Evolutionary conservation across 2,329 filamentous ascomycete species (phyloP).

Genomic region (Pseudogymnoascus sp.): DNA sequence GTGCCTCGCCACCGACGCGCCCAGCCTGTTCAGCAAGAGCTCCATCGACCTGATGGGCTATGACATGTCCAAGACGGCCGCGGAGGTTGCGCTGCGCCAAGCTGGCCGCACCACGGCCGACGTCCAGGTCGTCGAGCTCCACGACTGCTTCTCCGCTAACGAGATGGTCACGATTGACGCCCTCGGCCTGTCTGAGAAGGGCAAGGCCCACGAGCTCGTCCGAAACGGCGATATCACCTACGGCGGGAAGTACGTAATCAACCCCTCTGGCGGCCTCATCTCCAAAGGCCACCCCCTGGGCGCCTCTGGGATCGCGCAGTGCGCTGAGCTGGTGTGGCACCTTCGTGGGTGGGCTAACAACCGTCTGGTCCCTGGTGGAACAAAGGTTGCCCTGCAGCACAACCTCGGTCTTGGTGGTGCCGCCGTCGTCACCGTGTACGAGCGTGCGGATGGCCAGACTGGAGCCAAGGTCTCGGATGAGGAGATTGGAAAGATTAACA

Average conservation of each 20-base stretch:
- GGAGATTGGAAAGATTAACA: slow-evolving; percentile 55
- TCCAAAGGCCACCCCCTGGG: slow-evolving; percentile 94
- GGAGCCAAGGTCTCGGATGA: slow-evolving; percentile 46
- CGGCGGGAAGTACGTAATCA: slow-evolving; percentile 72
- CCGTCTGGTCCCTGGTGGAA: slow-evolving; percentile 53
- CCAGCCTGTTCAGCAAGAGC: slow-evolving; percentile 67
- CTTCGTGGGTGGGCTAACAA: slow-evolving; percentile 95
- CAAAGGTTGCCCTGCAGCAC: slow-evolving; percentile 73
- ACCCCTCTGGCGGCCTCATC: slow-evolving; percentile 89
- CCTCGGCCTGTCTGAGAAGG: slow-evolving; percentile 66
- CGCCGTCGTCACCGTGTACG: slow-evolving; percentile 83
- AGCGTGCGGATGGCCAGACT: slow-evolving; percentile 65
- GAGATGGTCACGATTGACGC: slow-evolving; percentile 88
- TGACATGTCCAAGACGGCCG: slow-evolving; percentile 71
- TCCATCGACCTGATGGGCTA: slow-evolving; percentile 86
- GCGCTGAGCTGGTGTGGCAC: slow-evolving; percentile 92
- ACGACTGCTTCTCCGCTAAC: slow-evolving; percentile 95
- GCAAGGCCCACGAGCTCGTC: slow-evolving; percentile 88
- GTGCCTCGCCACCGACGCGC: slow-evolving; percentile 74
- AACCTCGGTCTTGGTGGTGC: slow-evolving; percentile 89
- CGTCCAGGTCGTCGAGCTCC: slow-evolving; percentile 79
- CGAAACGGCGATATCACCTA: slow-evolving; percentile 85
- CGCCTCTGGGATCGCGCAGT: slow-evolving; percentile 90
- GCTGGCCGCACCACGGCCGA: slow-evolving; percentile 61
- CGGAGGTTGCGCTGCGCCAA: slow-evolving; percentile 60